Evolutionary conservation across 805 yeast species (phyloP).

Genomic region (Nakazawaea ishiwadae): DNA sequence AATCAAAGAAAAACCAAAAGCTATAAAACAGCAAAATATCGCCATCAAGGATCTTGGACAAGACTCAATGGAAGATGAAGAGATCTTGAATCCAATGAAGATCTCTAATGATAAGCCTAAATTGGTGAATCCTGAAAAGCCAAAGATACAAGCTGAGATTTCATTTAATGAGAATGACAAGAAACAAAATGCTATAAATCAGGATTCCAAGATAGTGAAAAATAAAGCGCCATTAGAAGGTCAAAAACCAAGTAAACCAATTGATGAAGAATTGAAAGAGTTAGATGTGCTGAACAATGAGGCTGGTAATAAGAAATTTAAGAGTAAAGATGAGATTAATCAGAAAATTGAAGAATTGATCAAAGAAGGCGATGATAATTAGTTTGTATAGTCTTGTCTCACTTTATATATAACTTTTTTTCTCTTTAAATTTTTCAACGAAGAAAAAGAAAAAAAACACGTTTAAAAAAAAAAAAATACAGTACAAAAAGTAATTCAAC

Average conservation of each 20-base stretch:
- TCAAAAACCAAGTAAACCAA: conserved; percentile 11
- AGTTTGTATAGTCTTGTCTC: not conserved
- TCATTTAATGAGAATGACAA: conserved; percentile 12
- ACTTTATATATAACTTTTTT: too few relatives aligned
- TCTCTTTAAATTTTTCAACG: conserved; percentile 1
- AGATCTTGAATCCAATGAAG: conserved; percentile 3
- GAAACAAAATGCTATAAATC: conserved; percentile 4
- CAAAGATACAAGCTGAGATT: conserved; percentile 13
- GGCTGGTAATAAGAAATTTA: conserved; percentile 1
- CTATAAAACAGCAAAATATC: not conserved
- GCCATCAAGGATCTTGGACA: not conserved
- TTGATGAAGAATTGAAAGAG: conserved; percentile 5
- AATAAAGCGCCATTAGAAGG: not conserved
- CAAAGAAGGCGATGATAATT: not conserved
- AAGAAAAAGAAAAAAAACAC: not conserved
- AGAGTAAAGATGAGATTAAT: conserved; percentile 6
- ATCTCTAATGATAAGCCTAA: not conserved
- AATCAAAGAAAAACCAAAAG: conserved; percentile 1
- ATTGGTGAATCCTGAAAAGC: not conserved
- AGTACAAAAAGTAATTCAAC: not conserved
- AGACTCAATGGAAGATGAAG: conserved; percentile 5
- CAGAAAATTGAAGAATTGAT: conserved; percentile 12
- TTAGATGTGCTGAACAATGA: not conserved
- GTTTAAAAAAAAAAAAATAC: not conserved
- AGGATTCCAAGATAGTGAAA: conserved; percentile 2